Base-by-base conservation (phyloP, 2,329 filamentous ascomycete species). In the Macrophomina tecta region DNA sequence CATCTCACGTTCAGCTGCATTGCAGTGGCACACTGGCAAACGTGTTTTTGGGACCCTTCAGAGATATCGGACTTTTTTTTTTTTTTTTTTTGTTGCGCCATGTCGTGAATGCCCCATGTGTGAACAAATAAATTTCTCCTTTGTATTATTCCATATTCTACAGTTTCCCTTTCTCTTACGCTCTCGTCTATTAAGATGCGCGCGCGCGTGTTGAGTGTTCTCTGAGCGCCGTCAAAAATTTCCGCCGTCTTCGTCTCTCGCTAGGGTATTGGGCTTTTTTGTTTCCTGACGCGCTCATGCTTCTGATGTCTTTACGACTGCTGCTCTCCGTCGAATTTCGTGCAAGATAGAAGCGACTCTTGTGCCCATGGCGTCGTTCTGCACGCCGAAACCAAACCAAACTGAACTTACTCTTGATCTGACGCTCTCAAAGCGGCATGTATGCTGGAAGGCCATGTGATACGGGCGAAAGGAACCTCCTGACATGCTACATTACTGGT, bases 51-150 rank as follows among this genome's bases (percentile, higher is more conserved):
- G 8, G 23, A 16, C 28, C 3, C 23, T 49, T 23, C 2, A 18
- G 9, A 49, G 46, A 28, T 6, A 11, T 16, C 18, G 18, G 11
- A 28, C 12, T 28, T 40, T 5, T 55, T 40, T 40, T 7, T 55
- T 40, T 40, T 7, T 55, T 6, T 18, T 18, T 32, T 7, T 18
- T 23, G 23, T 23, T 23, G 2, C 23, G 23, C 23, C 16, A 49
- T 38, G 45, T 61, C 32, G 9, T 62, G 38, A 45, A 49, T 16
- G 58, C 23, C 23, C 11, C 45, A 38, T 49, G 58, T 49, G 49
- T 16, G 45, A 62, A n/a, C 42, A 62, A 18, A 11, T 38, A 49
- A 8, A n/a, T 48, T 62, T 49, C n/a, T 18, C 23, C 23, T 55
- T 38, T 55, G 52, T 38, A 28, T 23, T 62, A 46, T 32, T 60